Base-by-base conservation (phyloP, 1,284 basidiomycete species). In the Porodaedalea pini region DNA sequence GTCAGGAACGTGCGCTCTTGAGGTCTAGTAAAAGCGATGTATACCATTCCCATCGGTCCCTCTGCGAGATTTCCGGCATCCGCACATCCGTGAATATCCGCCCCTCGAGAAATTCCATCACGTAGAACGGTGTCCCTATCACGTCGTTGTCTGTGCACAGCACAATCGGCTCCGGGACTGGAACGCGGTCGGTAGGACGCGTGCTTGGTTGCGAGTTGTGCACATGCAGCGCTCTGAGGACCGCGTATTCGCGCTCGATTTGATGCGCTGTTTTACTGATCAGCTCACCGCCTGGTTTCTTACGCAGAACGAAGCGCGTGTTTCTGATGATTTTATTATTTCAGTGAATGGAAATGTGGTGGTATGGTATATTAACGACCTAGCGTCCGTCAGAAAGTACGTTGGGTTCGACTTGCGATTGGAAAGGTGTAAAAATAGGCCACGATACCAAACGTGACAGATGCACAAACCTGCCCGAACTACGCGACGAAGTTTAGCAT, bases 51-150 rank as follows among this genome's bases (percentile, higher is more conserved):
- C 77, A 75, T 62, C 89, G 73, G 65, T 90, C 86, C 51, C 81
- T 68, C 6, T 78, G 74, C 36, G 77, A 69, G 4, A 93, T 73
- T 62, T 88, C 83, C 0, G 81, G 81, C 84, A 98, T 88, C 56
- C 82, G 73, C 11, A 83, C 77, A 70, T 98, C 88, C 6, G 91
- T 90, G 73, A 98, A 98, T 67, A 98, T 96, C 43, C 96, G 79
- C 0, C 95, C 96, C 47, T 94, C 85, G 51, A 98, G 69, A 69
- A 91, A 98, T 69, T 96, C 88, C 95, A 98, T 98, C 37, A 98
- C 79, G 70, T 98, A 98, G 74, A 98, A 98, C 0, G 90, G 82
- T 31, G 93, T 93, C 0, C 94, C 96, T 17, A 96, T 79, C 21
- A 98, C 80, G 2, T 72, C 67, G 29, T 67, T 73, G 67, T 98